phyloP scores from a whole-genome alignment of 345 rosid genomes.

The thale cress (Arabidopsis thaliana) region DNA sequence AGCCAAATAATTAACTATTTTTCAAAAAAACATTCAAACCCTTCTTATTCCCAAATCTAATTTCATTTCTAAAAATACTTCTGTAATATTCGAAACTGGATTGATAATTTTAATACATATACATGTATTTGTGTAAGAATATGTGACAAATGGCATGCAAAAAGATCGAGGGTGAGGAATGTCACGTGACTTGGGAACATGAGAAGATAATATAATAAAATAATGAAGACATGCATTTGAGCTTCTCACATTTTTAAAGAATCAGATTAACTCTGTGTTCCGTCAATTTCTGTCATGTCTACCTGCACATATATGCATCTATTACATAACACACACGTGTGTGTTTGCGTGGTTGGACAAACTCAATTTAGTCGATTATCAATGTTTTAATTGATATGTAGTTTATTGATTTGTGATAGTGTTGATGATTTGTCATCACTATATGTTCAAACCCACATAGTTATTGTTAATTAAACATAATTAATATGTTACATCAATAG shows the following conservation, averaged over 20 bases:
- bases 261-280: slow-evolving; percentile 47
- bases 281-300: slow-evolving; percentile 61
- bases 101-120: not conserved
- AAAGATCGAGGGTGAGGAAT: slow-evolving; percentile 48
- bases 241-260: slow-evolving; percentile 43
- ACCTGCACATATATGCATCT: slow-evolving; percentile 33
- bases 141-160: slow-evolving; percentile 36
- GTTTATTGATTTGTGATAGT: not conserved
- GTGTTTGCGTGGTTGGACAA: not conserved
- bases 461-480: too few species aligned
- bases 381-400: not conserved
- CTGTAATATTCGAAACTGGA: not conserved
- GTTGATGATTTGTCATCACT: not conserved
- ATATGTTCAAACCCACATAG: not conserved
- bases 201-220: slow-evolving; percentile 47
- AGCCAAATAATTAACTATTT: not conserved
- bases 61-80: not conserved
- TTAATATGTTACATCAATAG: too few species aligned
- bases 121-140: not conserved
- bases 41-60: slow-evolving; percentile 5
- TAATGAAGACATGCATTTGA: slow-evolving; percentile 60
- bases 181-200: slow-evolving; percentile 43
- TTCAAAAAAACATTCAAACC: slow-evolving; percentile 11
- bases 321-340: slow-evolving; percentile 11
- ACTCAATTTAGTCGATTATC: not conserved